Percentiles rank a stretch among this genome's conserved stretches.
Evolutionary conservation across 306 rosid species (phyloP).

Genomic region (Alnus rubra): DNA sequence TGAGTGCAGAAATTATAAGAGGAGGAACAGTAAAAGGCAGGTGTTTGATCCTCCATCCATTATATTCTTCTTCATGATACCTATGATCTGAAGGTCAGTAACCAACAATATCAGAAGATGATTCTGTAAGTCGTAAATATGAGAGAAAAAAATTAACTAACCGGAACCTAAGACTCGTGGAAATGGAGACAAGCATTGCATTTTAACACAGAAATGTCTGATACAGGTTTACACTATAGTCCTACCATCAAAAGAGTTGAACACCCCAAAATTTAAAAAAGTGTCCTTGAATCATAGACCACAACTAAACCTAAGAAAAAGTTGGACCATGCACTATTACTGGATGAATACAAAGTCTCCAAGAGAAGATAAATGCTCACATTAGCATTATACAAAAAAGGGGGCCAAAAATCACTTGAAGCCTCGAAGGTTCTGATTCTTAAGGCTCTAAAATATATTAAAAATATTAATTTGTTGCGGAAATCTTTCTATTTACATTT

Average conservation of each 20-base stretch:
- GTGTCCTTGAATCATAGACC: background rate
- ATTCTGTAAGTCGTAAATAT: background rate
- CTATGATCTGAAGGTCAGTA: conserved; percentile 56
- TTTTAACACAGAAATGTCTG: conserved; percentile 2
- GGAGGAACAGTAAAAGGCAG: conserved; percentile 87
- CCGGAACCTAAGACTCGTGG: conserved; percentile 1
- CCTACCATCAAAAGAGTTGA: background rate
- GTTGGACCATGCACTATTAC: background rate
- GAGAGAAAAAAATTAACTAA: conserved; percentile 2
- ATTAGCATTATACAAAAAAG: background rate
- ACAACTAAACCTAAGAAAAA: background rate
- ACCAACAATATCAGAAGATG: conserved; percentile 9
- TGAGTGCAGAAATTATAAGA: conserved; percentile 72
- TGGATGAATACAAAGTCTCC: background rate
- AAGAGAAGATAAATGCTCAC: background rate
- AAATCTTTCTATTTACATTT: background rate
- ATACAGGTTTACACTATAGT: background rate
- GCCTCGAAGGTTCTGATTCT: background rate
- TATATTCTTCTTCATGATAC: conserved; percentile 73
- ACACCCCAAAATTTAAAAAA: background rate
- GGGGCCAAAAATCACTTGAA: background rate
- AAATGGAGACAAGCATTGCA: background rate
- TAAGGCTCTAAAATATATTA: background rate
- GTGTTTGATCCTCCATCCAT: conserved; percentile 88
- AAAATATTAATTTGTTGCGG: background rate